Evolutionary conservation across 495 filamentous ascomycete genomes (phyloP), one percentile per base, ranked within the genome.

Genomic region (Trichoderma asperelloides): DNA sequence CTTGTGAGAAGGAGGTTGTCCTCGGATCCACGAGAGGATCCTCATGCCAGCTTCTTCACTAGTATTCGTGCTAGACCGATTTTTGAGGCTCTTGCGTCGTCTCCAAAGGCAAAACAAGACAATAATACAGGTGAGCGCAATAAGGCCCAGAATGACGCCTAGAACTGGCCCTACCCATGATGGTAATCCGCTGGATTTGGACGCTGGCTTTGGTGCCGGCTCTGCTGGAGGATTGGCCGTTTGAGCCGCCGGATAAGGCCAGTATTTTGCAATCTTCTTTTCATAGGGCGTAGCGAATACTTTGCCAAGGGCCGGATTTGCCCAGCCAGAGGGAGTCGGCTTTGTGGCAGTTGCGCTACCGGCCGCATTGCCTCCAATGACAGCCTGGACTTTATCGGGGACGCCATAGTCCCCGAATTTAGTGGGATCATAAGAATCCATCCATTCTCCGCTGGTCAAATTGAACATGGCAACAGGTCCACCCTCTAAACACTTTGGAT

Each of bases 381-480:
- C 76, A 1, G 73, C 71, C 9, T 78, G 76, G 18, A 92, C 77
- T 45, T 80, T 70, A n/a, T 78, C 72, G 0, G 89, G 89, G 2
- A 92, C 86, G 15, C 78, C 75, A 71, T 91, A 92, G 21, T 85
- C 75, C 39, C 78, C 77, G 78, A 81, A 87, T 9, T 76, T 72
- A 0, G 71, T 70, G 0, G 89, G 89, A 67, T 90, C 81, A 70
- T 92, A 92, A 3, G 72, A 74, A 28, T 79, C 71, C 70, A 87
- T 74, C 80, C 89, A 91, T 0, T 66, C 65, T 1, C 81, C 75
- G 2, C 75, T 80, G 65, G 85, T 89, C 43, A 92, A 74, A 67
- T 91, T 89, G 74, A 88, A 89, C 11, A 88, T 78, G 43, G 83
- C 78, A 43, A 89, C 72, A 21, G 90, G 72, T 8, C 86, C 81